phyloP scores from a whole-genome alignment of 192 early-diverging fungal species.

The Backusella sp. region DNA sequence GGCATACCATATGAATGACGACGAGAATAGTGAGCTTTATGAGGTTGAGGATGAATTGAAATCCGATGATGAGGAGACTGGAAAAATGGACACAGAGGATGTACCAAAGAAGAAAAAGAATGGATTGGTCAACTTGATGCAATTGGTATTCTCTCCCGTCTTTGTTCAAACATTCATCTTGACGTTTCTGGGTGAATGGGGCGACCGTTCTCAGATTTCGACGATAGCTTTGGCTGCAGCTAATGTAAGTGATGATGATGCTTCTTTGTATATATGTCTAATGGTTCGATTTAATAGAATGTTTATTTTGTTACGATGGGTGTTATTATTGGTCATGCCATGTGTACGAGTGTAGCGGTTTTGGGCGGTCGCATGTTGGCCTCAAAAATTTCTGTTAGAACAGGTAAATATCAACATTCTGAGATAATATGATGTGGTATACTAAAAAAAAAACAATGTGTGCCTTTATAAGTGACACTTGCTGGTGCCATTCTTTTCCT shows the following conservation, averaged over 20 bases:
- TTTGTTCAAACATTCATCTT: constrained; percentile 96
- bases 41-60: constrained; percentile 87
- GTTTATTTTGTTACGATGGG: constrained; percentile 90
- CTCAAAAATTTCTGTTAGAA: constrained; percentile 81
- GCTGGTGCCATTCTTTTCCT: constrained; percentile 87
- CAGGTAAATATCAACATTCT: constrained; percentile 43
- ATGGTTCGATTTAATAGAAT: constrained; percentile 50
- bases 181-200: constrained; percentile 98
- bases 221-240: constrained; percentile 96
- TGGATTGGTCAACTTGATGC: constrained; percentile 68
- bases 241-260: constrained; percentile 44
- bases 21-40: constrained; percentile 88
- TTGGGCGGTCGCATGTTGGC: constrained; percentile 90
- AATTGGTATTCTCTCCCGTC: constrained; percentile 82
- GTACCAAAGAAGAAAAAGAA: constrained; percentile 42
- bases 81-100: constrained; percentile 54
- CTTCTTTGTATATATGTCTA: not conserved
- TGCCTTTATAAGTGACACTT: constrained; percentile 61
- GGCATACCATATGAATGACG: constrained; percentile 80
- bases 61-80: constrained; percentile 55
- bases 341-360: constrained; percentile 93
- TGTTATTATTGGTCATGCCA: constrained; percentile 83
- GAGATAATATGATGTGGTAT: not conserved
- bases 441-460: not conserved
- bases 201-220: constrained; percentile 95